These are phyloP conservation scores for Diaporthe sp. DNA, from an alignment of 2,329 filamentous ascomycete genomes.

Conservation along the genomic window DNA sequence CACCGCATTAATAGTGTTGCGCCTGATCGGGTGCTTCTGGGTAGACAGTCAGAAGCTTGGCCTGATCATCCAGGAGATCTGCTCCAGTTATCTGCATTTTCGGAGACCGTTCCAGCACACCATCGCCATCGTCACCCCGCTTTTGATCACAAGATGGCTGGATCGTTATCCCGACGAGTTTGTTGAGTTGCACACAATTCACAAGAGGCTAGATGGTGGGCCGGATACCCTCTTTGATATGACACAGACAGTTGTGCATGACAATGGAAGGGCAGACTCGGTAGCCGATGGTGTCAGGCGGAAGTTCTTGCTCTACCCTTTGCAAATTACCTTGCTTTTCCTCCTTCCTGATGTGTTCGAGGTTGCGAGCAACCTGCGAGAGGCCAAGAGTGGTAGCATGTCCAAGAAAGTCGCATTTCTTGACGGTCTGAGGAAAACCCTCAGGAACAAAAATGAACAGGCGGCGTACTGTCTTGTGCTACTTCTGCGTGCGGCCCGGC, in stretches of 20 bases:
- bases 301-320: slow-evolving; percentile 70
- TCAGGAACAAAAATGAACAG: slow-evolving; percentile 75
- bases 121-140: slow-evolving; percentile 72
- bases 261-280: slow-evolving; percentile 40
- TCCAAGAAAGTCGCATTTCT: slow-evolving; percentile 77
- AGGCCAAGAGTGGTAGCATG: slow-evolving; percentile 73
- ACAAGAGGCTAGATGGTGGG: slow-evolving; percentile 74
- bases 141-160: slow-evolving; percentile 76
- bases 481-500: slow-evolving; percentile 73
- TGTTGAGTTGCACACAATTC: slow-evolving; percentile 71
- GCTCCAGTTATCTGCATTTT: slow-evolving; percentile 76
- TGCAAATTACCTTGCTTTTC: slow-evolving; percentile 74
- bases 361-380: slow-evolving; percentile 76
- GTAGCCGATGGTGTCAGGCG: slow-evolving; percentile 68
- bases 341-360: slow-evolving; percentile 79
- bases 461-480: slow-evolving; percentile 76
- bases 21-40: slow-evolving; percentile 75
- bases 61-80: slow-evolving; percentile 74
- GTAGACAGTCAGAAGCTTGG: slow-evolving; percentile 74
- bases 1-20: slow-evolving; percentile 66
- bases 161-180: slow-evolving; percentile 76
- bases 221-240: slow-evolving; percentile 80
- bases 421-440: slow-evolving; percentile 72
- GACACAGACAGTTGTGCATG: slow-evolving; percentile 66
- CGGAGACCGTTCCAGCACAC: slow-evolving; percentile 75